Evolutionary conservation across 164 flowering plant genomes (phyloP), one percentile per base, ranked within the genome.

Genomic region (Platanus orientalis): DNA sequence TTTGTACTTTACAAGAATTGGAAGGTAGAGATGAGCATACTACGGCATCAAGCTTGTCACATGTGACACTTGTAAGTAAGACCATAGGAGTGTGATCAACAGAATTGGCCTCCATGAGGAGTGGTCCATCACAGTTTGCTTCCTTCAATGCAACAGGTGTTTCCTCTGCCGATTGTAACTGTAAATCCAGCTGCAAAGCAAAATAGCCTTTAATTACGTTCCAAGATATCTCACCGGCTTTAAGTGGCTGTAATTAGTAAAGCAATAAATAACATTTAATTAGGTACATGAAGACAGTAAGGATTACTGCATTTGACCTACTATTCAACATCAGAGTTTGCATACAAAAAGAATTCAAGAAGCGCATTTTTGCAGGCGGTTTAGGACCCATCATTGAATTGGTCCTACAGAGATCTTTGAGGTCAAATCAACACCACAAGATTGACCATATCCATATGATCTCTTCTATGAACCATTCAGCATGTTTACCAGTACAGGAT

Each of bases 161-260:
- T 30, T 61, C 29, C 2, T n/a, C 23, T 34, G 60, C 68, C 21
- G 29, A 45, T n/a, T 20, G 58, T 13, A 64, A 54, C 40, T 51
- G 59, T 51, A 64, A 14, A 40, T 75, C 80, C 47, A 78, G 62
- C 84, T 78, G 78, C 21, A 44, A 62, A 42, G 27, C 6, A 25
- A 36, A 63, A 16, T 32, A 44, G 11, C 11, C 20, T 20, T 1
- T 3, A 20, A 2, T 6, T 19, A 20, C 4, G 5, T 47, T 47
- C 1, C 50, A 17, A 17, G 16, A 47, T n/a, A 17, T n/a, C 20
- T 16, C 50, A 47, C 16, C 20, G 5, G 50, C 19, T n/a, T n/a
- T 17, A 50, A 23, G 6, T 50, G 6, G 24, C 20, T 20, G 24
- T 20, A 23, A 0, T 7, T 5, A 52, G 17, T 12, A 26, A 52